Evolutionary conservation across 768 basidiomycete species (phyloP).

Genomic region (Boletus huronensis): DNA sequence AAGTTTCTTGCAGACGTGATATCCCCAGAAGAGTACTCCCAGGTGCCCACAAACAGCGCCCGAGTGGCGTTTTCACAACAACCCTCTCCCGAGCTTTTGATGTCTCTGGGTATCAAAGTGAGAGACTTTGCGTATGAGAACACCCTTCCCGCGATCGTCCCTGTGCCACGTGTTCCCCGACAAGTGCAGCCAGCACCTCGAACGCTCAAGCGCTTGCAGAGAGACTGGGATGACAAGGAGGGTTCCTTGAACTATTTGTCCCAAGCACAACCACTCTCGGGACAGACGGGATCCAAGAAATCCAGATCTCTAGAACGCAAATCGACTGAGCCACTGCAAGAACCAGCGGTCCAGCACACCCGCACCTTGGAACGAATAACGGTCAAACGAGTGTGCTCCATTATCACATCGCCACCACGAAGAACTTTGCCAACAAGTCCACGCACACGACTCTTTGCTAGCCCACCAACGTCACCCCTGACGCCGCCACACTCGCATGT

Average conservation of each 20-base stretch:
- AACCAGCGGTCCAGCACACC: constrained; percentile 12
- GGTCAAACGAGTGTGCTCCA: constrained; percentile 14
- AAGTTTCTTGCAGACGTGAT: constrained; percentile 17
- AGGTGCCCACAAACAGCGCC: constrained; percentile 10
- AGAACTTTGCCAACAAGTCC: constrained; percentile 4
- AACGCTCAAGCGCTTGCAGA: constrained; percentile 37
- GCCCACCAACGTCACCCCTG: constrained; percentile 29
- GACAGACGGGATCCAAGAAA: constrained; percentile 18
- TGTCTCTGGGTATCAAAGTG: constrained; percentile 39
- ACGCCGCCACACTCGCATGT: constrained; percentile 24
- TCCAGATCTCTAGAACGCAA: constrained; percentile 29
- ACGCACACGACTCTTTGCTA: constrained; percentile 11
- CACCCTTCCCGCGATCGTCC: constrained; percentile 56
- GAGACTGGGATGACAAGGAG: constrained; percentile 31
- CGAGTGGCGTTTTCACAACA: constrained; percentile 26
- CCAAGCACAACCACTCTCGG: constrained; percentile 6
- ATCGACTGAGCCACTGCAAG: constrained; percentile 35
- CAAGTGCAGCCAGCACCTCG: constrained; percentile 46
- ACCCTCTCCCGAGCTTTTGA: constrained; percentile 33
- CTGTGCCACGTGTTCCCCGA: constrained; percentile 44
- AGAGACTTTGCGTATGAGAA: constrained; percentile 69
- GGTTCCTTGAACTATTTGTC: constrained; percentile 6
- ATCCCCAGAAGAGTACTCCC: constrained; percentile 15
- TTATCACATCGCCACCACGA: constrained; percentile 9
- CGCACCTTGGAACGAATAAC: constrained; percentile 20